Evolutionary conservation across 2,329 filamentous ascomycete genomes (phyloP).

Genomic region (Colletotrichum gigasporum): DNA sequence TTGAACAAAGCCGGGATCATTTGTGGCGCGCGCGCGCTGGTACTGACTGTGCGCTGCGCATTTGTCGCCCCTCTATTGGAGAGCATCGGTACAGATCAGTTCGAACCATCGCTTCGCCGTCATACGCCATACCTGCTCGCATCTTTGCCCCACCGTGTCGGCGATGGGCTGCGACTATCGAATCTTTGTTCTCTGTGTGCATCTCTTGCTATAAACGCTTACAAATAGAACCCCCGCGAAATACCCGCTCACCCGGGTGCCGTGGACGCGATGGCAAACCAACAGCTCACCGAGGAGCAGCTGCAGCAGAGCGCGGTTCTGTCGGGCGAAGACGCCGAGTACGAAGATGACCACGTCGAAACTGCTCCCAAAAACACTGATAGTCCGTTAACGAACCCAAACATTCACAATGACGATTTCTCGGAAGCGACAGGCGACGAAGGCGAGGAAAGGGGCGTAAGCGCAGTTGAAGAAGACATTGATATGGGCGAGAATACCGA

Average conservation of each 20-base stretch:
- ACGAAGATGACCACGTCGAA: constrained; percentile 48
- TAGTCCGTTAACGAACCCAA: constrained; percentile 6
- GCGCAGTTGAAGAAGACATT: constrained; percentile 41
- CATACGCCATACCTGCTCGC: neutral
- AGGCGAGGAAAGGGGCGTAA: constrained; percentile 35
- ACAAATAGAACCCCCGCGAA: neutral
- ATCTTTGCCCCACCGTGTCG: neutral
- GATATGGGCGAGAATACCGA: constrained; percentile 45
- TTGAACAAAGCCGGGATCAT: too few relatives aligned
- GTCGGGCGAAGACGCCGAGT: constrained; percentile 55
- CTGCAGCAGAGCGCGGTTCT: constrained; percentile 64
- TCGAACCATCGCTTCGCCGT: too few relatives aligned
- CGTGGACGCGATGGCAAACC: constrained; percentile 52
- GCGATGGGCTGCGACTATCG: constrained; percentile 18
- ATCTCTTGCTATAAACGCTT: neutral
- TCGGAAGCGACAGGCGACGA: constrained; percentile 13
- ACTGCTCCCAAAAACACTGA: constrained; percentile 33
- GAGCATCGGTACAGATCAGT: neutral
- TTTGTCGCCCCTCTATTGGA: too few relatives aligned
- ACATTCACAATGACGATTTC: constrained; percentile 10
- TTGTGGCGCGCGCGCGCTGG: too few relatives aligned
- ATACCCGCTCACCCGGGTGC: neutral
- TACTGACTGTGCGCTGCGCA: too few relatives aligned
- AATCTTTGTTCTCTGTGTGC: neutral
- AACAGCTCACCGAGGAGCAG: constrained; percentile 66